Base-by-base conservation (phyloP, 78 protist genomes). In the Pigoraptor vietnamica region DNA sequence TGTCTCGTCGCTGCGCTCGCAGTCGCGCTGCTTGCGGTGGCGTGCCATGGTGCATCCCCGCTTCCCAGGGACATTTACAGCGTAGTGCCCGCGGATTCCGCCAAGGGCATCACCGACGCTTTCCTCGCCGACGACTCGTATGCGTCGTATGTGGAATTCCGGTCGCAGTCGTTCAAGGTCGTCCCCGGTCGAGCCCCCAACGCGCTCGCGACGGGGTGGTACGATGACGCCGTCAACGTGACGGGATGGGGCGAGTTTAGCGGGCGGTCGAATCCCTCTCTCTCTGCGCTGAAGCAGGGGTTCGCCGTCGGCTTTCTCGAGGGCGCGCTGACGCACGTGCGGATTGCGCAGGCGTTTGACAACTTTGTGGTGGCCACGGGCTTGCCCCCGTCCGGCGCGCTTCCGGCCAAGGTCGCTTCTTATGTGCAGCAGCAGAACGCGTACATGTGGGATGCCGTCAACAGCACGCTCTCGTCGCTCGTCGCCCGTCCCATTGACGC, bases 231-330 rank as follows among this genome's bases (percentile, higher is more conserved):
- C 35, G 34, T 79, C 32, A 79, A 25, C 10, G 10, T 2, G 84
- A 79, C 84, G 10, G 84, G 84, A 14, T 79, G 84, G 84, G 84
- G 84, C 84, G 84, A 25, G 34, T 79, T 79, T 79, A 2, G 32
- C 21, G 84, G 21, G 32, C 1, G 10, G 35, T 25, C 84, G 10
- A 79, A 79, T 19, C 67, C 67, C 29, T 48, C 67, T 6, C 67
- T 48, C 29, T 79, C 84, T 14, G 84, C 84, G 10, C 32, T 79
- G 32, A 79, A 79, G 84, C 94, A 93, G 36, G 92, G 89, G 1
- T 86, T 40, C 33, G 95, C 95, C 37, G 96, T 95, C 0, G 96
- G 96, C 37, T 93, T 81, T 92, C 56, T 95, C n/a, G 96, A 95
- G 91, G 96, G 96, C 0, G 38, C 39, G 40, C 33, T 95, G 23